Evolutionary conservation across 192 early-diverging fungal species (phyloP).

Genomic region (Spizellomyces punctatus): DNA sequence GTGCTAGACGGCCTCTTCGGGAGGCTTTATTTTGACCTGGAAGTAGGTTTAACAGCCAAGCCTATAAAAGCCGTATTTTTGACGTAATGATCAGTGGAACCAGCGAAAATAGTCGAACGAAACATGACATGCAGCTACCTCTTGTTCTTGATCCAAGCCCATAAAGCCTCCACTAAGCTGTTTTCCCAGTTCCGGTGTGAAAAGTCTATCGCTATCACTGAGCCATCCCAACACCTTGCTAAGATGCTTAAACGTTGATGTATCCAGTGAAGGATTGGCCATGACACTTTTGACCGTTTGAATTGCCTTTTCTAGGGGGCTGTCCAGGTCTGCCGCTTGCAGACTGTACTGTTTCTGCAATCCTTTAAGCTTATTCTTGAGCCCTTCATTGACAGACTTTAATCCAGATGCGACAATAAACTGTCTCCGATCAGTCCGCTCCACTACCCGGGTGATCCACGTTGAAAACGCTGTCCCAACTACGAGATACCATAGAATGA

Average conservation of each 20-base stretch:
- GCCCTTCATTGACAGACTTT: slow-evolving; percentile 28
- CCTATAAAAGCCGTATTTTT: neutral
- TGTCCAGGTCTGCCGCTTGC: slow-evolving; percentile 42
- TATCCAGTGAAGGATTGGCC: slow-evolving; percentile 37
- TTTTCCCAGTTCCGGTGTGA: slow-evolving; percentile 12
- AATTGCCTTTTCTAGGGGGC: slow-evolving; percentile 46
- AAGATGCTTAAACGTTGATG: slow-evolving; percentile 14
- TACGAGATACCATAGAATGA: slow-evolving; percentile 4
- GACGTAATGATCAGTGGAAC: neutral
- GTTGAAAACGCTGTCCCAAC: neutral
- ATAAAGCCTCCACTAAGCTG: slow-evolving; percentile 15
- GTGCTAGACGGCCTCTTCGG: neutral
- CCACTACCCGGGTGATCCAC: neutral
- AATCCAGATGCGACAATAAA: slow-evolving; percentile 24
- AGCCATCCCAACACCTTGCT: slow-evolving; percentile 8
- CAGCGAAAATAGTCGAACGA: neutral
- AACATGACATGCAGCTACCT: neutral
- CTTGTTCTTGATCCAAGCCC: slow-evolving; percentile 23
- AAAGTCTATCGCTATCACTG: slow-evolving; percentile 15
- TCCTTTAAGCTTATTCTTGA: slow-evolving; percentile 29
- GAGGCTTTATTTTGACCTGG: neutral
- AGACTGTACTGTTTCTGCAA: slow-evolving; percentile 27
- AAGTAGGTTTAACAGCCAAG: neutral
- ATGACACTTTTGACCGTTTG: slow-evolving; percentile 32
- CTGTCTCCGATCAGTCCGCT: slow-evolving; percentile 27